Evolutionary conservation across 805 yeast genomes (phyloP).

Genomic region (Wickerhamiella galacta): DNA sequence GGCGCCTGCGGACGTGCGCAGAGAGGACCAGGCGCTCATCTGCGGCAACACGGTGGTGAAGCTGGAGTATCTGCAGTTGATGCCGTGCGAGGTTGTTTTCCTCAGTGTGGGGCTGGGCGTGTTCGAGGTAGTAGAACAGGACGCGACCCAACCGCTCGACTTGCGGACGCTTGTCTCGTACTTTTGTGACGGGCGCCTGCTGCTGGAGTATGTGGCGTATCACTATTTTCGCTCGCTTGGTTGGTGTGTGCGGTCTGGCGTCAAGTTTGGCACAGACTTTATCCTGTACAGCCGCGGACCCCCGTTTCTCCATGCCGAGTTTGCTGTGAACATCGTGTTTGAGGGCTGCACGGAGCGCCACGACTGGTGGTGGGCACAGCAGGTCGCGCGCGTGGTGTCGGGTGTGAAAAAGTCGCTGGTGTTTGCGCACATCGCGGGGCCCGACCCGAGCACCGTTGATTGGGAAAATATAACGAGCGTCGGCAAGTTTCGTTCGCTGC

Average conservation of each 20-base stretch:
- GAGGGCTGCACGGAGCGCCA: conserved; percentile 20
- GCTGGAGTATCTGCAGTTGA: conserved; percentile 40
- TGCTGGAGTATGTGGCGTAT: conserved; percentile 54
- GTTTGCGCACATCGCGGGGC: conserved; percentile 46
- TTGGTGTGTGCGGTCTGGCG: conserved; percentile 88
- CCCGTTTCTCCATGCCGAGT: conserved; percentile 89
- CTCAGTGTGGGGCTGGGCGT: conserved; percentile 41
- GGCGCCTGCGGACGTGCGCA: conserved; percentile 21
- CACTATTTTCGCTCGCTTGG: conserved; percentile 79
- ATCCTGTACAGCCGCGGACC: conserved; percentile 82
- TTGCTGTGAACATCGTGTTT: conserved; percentile 41
- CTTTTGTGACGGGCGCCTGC: conserved; percentile 3
- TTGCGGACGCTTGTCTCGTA: not conserved
- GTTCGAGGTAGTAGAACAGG: conserved; percentile 22
- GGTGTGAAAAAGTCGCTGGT: conserved; percentile 72
- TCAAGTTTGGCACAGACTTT: conserved; percentile 82
- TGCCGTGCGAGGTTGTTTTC: conserved; percentile 62
- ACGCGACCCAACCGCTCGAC: conserved; percentile 4
- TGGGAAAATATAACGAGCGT: conserved; percentile 13
- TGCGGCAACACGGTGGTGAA: conserved; percentile 15
- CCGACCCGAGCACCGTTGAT: conserved; percentile 21
- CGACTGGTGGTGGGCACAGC: conserved; percentile 46
- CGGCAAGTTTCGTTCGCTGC: conserved; percentile 20
- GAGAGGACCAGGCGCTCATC: conserved; percentile 12
- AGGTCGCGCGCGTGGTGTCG: conserved; percentile 64